phyloP scores from a whole-genome alignment of 2,329 filamentous ascomycete genomes.

The Aspergillus fischeri region DNA sequence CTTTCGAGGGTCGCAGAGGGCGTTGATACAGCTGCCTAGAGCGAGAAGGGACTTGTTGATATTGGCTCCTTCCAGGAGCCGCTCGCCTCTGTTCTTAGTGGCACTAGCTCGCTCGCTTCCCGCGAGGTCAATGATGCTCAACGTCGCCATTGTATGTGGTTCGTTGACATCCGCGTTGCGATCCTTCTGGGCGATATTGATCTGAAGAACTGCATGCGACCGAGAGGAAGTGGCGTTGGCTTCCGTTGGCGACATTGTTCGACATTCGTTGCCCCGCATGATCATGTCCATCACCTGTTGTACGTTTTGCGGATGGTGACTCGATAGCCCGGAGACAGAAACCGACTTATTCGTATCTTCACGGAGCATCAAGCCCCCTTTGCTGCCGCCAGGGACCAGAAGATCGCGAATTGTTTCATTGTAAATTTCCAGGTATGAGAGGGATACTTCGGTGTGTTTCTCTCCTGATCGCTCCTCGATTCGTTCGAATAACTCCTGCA shows the following conservation, averaged over 20 bases:
- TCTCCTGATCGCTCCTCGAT: slow-evolving; percentile 82
- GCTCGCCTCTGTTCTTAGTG: slow-evolving; percentile 91
- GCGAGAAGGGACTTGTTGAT: slow-evolving; percentile 98
- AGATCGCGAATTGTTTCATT: slow-evolving; percentile 98
- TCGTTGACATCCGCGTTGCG: slow-evolving; percentile 89
- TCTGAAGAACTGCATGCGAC: slow-evolving; percentile 94
- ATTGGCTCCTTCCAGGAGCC: slow-evolving; percentile 89
- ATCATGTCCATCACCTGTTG: slow-evolving; percentile 99
- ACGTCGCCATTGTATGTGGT: slow-evolving; percentile 94
- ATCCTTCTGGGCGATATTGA: slow-evolving; percentile 93
- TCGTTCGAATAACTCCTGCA: slow-evolving; percentile 98
- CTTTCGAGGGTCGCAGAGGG: slow-evolving; percentile 87
- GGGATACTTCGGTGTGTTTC: slow-evolving; percentile 82
- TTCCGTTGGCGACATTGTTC: slow-evolving; percentile 94
- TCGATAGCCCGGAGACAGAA: slow-evolving; percentile 84
- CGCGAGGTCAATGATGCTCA: slow-evolving; percentile 96
- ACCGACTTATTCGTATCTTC: slow-evolving; percentile 94
- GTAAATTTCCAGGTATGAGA: slow-evolving; percentile 97
- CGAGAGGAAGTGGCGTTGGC: slow-evolving; percentile 96
- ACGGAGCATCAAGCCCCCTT: slow-evolving; percentile 81
- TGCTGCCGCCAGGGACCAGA: slow-evolving; percentile 77
- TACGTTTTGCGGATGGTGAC: slow-evolving; percentile 84
- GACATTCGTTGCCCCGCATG: slow-evolving; percentile 85
- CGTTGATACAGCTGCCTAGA: slow-evolving; percentile 95
- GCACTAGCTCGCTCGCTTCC: slow-evolving; percentile 94